phyloP scores from a whole-genome alignment of 306 rosid species.

The Elaeagnus macrophylla region DNA sequence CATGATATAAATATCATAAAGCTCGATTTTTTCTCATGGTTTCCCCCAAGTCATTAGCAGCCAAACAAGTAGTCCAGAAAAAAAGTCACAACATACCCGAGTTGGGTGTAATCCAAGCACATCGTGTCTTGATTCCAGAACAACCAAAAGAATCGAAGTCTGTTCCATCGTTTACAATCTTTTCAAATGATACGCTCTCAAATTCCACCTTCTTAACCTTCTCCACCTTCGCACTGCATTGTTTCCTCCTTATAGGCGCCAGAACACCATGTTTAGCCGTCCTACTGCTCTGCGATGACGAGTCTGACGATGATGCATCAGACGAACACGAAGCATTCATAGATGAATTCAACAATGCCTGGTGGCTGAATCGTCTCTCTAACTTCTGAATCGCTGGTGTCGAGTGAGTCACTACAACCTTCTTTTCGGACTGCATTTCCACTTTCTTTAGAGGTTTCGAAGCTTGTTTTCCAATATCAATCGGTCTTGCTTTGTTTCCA shows the following conservation, averaged over 20 bases:
- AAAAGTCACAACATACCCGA: constrained; percentile 36
- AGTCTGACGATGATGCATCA: constrained; percentile 70
- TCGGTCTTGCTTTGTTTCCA: constrained; percentile 43
- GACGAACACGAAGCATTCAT: constrained; percentile 75
- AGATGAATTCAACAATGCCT: constrained; percentile 33
- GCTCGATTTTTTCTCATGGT: not conserved
- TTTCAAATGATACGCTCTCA: not conserved
- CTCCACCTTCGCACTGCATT: constrained; percentile 20
- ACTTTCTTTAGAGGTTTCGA: constrained; percentile 41
- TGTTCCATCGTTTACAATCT: constrained; percentile 26
- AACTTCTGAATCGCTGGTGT: constrained; percentile 29
- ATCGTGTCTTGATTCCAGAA: constrained; percentile 63
- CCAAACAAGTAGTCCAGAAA: constrained; percentile 8
- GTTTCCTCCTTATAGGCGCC: constrained; percentile 33
- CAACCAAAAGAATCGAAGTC: constrained; percentile 28
- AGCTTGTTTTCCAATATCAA: constrained; percentile 31
- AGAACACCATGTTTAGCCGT: constrained; percentile 21
- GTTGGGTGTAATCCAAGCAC: constrained; percentile 69
- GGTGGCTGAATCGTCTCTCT: constrained; percentile 19
- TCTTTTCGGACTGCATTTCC: constrained; percentile 30
- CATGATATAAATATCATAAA: not conserved
- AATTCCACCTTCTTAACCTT: constrained; percentile 7
- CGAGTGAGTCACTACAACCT: constrained; percentile 20
- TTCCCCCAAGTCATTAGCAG: not conserved
- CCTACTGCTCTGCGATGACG: constrained; percentile 60